These are phyloP conservation scores for Priceomyces melissophilus DNA, from an alignment of 805 yeast genomes.

Conservation along the genomic window DNA sequence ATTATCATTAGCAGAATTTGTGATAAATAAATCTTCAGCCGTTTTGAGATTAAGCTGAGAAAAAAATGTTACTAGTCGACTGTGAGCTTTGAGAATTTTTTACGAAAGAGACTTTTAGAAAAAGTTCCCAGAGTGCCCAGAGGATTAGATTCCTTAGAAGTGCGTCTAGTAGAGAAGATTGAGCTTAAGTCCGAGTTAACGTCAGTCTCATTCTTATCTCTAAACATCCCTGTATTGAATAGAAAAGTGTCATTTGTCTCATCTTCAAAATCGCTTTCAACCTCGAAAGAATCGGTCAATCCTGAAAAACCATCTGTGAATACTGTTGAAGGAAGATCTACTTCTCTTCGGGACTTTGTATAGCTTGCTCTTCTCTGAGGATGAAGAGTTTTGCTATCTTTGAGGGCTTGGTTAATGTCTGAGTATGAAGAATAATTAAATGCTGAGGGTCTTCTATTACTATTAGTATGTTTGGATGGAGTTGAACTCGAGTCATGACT, in stretches of 20 bases:
- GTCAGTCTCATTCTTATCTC: background rate
- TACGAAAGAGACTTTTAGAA: background rate
- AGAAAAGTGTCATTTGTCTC: background rate
- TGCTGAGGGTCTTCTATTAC: background rate
- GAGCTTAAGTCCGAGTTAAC: conserved; percentile 2
- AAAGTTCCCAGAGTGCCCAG: background rate
- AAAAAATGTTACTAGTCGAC: too few relatives aligned
- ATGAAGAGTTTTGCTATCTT: background rate
- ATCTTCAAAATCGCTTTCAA: conserved; percentile 1
- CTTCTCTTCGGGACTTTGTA: background rate
- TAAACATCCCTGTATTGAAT: too few relatives aligned
- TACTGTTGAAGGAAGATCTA: background rate
- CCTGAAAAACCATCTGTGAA: background rate
- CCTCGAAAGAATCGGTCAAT: background rate
- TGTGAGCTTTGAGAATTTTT: background rate
- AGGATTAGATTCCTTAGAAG: background rate
- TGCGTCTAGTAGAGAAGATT: conserved; percentile 2
- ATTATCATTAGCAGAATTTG: too few relatives aligned
- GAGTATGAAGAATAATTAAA: conserved; percentile 2
- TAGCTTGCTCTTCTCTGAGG: background rate
- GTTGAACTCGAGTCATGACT: background rate
- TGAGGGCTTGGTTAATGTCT: conserved; percentile 1
- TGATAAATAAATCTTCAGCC: too few relatives aligned
- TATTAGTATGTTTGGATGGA: background rate
- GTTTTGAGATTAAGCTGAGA: too few relatives aligned